Evolutionary conservation across 805 yeast species (phyloP), one percentile per base, ranked within the genome.

Genomic region (Monosporozyma yasuniensis): DNA sequence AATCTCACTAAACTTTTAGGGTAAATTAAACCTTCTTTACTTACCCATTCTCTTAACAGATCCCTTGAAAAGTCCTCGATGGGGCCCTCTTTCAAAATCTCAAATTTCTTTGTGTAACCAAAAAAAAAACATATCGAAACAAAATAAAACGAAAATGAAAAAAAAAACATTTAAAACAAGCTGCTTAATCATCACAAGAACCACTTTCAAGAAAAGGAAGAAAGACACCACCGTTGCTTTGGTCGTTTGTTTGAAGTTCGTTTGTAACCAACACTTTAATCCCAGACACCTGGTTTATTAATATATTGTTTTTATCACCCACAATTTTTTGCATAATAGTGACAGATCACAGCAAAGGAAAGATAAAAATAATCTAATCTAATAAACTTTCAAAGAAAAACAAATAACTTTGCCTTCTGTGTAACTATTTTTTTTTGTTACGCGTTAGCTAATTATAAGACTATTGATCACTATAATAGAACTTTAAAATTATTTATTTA

Each of bases 311-410:
- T 32, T 32, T 32, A 32, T 32, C 16, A n/a, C 16, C 35, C 35
- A 14, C n/a, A 32, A 4, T n/a, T 12, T 39, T 39, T 39, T 39
- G 42, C 42, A 39, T 9, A 39, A 39, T 39, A 39, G 42, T 39
- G 42, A 39, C 22, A 39, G 42, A 19, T 39, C 42, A 39, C 42
- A 39, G 42, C 42, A 39, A 32, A 32, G 35, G 35, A 32, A n/a
- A n/a, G 35, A 32, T 32, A 32, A 14, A 12, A 32, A 12, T 4
- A 32, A 32, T 5, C 14, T 12, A 14, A 32, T 14, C n/a, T 14
- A 32, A 32, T 14, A 12, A 32, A 32, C 35, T 3, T 30, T 30
- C 34, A 30, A 30, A 30, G 27, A 25, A 25, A 25, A n/a, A n/a
- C n/a, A n/a, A n/a, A n/a, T n/a, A n/a, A n/a, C n/a, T n/a, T n/a